Evolutionary conservation across 306 rosid species (phyloP).

Genomic region (Hippophae gyantsensis): DNA sequence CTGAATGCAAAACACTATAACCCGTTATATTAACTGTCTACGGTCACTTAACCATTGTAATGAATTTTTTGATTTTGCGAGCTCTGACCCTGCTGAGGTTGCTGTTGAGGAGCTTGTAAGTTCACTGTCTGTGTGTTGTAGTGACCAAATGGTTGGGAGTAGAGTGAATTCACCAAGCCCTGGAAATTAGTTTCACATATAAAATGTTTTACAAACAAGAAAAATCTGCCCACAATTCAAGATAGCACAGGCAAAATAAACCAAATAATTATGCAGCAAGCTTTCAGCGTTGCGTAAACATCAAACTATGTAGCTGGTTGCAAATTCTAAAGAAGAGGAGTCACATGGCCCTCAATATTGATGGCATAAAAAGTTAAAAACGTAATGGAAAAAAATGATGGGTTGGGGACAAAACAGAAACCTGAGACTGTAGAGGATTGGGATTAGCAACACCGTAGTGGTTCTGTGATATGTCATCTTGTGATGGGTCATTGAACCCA

Average conservation of each 20-base stretch:
- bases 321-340: no score
- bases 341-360: no score
- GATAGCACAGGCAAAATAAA: background rate
- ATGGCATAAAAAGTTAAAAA: no score
- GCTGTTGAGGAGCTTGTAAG: conserved; percentile 75
- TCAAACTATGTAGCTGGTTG: no score
- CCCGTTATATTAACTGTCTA: conserved; percentile 68
- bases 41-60: conserved; percentile 62
- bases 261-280: background rate
- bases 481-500: conserved; percentile 82
- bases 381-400: background rate
- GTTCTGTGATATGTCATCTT: conserved; percentile 78
- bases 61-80: conserved; percentile 91
- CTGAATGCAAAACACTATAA: conserved; percentile 76
- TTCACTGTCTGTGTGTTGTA: conserved; percentile 87
- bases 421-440: conserved; percentile 95
- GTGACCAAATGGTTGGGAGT: conserved; percentile 93
- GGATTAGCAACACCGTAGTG: conserved; percentile 71
- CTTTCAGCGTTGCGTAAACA: background rate
- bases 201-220: background rate
- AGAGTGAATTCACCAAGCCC: conserved; percentile 82
- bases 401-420: conserved; percentile 21
- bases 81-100: conserved; percentile 69
- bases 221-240: background rate
- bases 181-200: conserved; percentile 18